A percentile compares a stretch with the other conserved stretches of the same genome.
These are phyloP conservation scores for Fomitopsis betulina DNA, from an alignment of 1,284 basidiomycete species.

Conservation along the genomic window DNA sequence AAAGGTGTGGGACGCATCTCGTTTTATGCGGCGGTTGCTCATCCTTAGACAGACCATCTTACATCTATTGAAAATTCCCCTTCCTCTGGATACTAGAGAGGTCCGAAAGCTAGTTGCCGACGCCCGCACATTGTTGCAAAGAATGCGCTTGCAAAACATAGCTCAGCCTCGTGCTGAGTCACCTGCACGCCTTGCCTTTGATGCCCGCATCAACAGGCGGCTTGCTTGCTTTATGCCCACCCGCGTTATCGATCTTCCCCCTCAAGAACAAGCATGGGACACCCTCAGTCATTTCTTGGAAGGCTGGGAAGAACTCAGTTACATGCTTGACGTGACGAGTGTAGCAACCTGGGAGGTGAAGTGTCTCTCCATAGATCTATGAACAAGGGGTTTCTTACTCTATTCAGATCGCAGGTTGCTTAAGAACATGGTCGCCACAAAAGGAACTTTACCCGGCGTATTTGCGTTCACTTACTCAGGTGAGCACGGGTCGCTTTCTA, in stretches of 20 bases:
- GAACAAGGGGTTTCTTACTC: not conserved
- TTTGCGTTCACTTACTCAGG: constrained; percentile 59
- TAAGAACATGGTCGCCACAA: constrained; percentile 41
- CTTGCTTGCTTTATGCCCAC: constrained; percentile 76
- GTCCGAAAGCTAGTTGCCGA: constrained; percentile 34
- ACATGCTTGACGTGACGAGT: constrained; percentile 39
- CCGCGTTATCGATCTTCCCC: constrained; percentile 50
- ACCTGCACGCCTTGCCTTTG: constrained; percentile 55
- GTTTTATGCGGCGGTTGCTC: not conserved
- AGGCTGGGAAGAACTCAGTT: constrained; percentile 50
- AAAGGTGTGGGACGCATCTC: constrained; percentile 35
- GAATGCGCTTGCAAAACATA: constrained; percentile 34
- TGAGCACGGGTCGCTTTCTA: constrained; percentile 17
- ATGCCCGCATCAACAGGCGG: constrained; percentile 63
- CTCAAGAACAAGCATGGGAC: constrained; percentile 48
- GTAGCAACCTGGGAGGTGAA: constrained; percentile 61
- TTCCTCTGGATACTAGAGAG: constrained; percentile 30
- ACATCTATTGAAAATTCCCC: constrained; percentile 44
- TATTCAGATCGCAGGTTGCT: constrained; percentile 44
- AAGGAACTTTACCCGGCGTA: constrained; percentile 44
- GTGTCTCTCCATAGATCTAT: not conserved
- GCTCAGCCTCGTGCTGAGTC: constrained; percentile 40
- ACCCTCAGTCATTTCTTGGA: constrained; percentile 46
- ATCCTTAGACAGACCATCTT: constrained; percentile 36
- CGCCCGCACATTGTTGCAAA: constrained; percentile 39